Percentiles rank a stretch among this genome's conserved stretches.
phyloP scores from a whole-genome alignment of 306 rosid genomes.

The Cucurbita ficifolia region DNA sequence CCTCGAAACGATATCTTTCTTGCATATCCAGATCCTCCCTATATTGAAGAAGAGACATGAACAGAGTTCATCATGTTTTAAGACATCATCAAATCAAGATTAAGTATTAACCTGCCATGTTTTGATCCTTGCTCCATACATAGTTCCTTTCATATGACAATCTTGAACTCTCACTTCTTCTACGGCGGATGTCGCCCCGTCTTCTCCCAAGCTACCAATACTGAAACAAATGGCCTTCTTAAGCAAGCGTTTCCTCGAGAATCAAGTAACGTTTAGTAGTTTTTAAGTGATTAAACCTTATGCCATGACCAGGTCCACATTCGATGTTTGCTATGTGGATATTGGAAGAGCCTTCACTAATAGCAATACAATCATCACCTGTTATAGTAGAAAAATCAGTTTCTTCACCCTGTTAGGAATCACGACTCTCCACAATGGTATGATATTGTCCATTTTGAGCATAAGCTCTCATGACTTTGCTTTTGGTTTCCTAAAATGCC shows the following conservation, averaged over 20 bases:
- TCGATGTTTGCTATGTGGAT: conserved; percentile 10
- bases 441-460: too few relatives aligned
- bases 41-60: not conserved
- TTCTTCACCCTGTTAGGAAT: not conserved
- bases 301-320: conserved; percentile 50
- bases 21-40: conserved; percentile 12
- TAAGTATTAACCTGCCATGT: conserved; percentile 22
- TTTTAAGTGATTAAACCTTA: conserved; percentile 22
- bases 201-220: conserved; percentile 25
- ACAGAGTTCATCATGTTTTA: not conserved
- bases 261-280: not conserved
- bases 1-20: not conserved
- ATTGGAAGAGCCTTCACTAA: conserved; percentile 4
- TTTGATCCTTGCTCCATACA: conserved; percentile 19
- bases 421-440: too few relatives aligned
- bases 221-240: conserved; percentile 8
- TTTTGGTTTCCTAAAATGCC: too few relatives aligned
- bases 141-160: conserved; percentile 22
- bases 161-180: conserved; percentile 13
- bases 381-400: not conserved
- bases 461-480: too few relatives aligned
- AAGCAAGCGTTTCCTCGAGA: not conserved
- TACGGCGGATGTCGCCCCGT: conserved; percentile 1
- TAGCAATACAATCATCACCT: conserved; percentile 21
- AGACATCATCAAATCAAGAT: not conserved